Conservation (phyloP, 441 rosid species). For the Aquilaria agallochum region DNA sequence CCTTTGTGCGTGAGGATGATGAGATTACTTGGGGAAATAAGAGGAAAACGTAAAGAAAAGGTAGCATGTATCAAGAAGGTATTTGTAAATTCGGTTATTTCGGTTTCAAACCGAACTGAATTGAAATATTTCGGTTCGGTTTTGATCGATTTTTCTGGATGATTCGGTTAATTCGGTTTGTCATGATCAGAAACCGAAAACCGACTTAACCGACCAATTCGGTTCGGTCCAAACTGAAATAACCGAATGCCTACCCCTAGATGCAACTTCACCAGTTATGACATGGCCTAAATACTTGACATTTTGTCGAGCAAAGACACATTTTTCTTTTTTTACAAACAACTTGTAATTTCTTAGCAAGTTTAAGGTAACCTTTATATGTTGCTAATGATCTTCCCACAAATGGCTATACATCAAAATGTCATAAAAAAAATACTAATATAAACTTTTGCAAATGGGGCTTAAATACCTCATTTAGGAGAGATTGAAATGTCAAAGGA, state of each 20-base stretch:
- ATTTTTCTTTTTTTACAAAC: background rate
- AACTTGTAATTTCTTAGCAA: background rate
- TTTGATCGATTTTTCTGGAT: too few species aligned
- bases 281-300: slow-evolving; percentile 5
- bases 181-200: too few species aligned
- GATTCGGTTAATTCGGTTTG: too few species aligned
- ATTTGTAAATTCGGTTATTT: too few species aligned
- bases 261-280: background rate
- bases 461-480: background rate
- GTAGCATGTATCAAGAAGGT: too few species aligned
- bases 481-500: background rate
- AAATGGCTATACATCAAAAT: background rate
- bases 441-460: background rate
- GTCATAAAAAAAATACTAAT: background rate
- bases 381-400: background rate
- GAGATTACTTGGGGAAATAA: too few species aligned
- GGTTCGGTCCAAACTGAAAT: too few species aligned
- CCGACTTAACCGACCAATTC: too few species aligned
- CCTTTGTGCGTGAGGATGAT: too few species aligned
- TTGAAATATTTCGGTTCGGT: too few species aligned
- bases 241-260: background rate
- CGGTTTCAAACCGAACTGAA: too few species aligned
- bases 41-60: too few species aligned
- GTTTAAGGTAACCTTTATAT: background rate
- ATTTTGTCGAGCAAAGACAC: background rate